phyloP scores from a whole-genome alignment of 2,329 filamentous ascomycete genomes.

The Sclerotinia glacialis region DNA sequence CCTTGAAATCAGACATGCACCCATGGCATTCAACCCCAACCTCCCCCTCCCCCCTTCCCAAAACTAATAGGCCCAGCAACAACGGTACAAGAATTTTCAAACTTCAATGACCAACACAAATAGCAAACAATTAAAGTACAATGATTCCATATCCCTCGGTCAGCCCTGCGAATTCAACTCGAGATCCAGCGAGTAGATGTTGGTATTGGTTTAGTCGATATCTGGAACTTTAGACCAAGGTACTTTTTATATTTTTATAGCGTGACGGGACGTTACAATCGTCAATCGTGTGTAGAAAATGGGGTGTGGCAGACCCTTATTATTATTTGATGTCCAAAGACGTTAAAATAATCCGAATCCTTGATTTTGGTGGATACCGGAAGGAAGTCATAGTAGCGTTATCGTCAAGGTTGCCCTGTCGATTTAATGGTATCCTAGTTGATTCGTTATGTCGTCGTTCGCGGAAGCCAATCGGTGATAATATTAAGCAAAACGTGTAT shows the following conservation, averaged over 20 bases:
- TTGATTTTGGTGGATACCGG: conserved; percentile 19
- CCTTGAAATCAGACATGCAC: conserved; percentile 20
- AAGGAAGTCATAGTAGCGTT: conserved; percentile 38
- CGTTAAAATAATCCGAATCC: conserved; percentile 20
- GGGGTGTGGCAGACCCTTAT: conserved; percentile 15
- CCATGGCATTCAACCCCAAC: conserved; percentile 6
- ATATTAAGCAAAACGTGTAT: conserved; percentile 19
- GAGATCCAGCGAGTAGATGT: conserved; percentile 17
- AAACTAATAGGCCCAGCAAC: conserved; percentile 6
- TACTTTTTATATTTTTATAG: conserved; percentile 22
- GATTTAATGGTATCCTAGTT: conserved; percentile 39
- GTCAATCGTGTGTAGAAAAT: conserved; percentile 19
- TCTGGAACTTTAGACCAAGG: conserved; percentile 13
- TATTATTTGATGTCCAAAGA: conserved; percentile 22
- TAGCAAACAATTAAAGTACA: conserved; percentile 22
- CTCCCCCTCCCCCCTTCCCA: background rate
- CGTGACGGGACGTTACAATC: conserved; percentile 21
- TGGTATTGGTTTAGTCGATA: conserved; percentile 6
- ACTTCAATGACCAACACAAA: conserved; percentile 6
- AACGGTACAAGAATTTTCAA: conserved; percentile 20
- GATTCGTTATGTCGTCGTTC: conserved; percentile 32
- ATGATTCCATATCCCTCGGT: conserved; percentile 14
- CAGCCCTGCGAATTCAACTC: conserved; percentile 16
- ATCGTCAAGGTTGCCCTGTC: conserved; percentile 40
- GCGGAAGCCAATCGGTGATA: conserved; percentile 26